A percentile compares a stretch with the other conserved stretches of the same genome.
phyloP scores from a whole-genome alignment of 148 eudicot genomes.

The Persicaria maculosa region DNA sequence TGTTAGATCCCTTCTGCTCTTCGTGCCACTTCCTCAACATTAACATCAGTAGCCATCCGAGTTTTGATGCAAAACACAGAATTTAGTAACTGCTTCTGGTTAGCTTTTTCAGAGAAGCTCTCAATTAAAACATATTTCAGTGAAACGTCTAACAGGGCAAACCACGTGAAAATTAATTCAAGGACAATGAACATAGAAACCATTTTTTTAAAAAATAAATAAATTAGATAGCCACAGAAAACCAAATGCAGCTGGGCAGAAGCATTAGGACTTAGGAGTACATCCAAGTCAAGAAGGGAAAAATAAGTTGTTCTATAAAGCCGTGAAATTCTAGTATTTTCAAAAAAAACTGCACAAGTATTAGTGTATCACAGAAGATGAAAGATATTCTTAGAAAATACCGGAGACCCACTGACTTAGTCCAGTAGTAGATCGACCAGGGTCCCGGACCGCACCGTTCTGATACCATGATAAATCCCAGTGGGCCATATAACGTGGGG shows the following conservation, averaged over 20 bases:
- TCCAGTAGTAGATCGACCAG: no score
- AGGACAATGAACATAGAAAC: background rate
- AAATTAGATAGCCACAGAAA: background rate
- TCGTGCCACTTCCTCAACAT: slow-evolving; percentile 80
- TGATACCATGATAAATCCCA: no score
- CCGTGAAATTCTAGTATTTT: background rate
- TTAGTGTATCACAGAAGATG: background rate
- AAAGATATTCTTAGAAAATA: slow-evolving; percentile 6
- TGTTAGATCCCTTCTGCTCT: slow-evolving; percentile 92
- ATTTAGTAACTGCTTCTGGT: background rate
- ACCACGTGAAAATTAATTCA: background rate
- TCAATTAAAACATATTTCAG: no score
- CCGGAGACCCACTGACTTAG: no score
- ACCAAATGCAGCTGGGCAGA: background rate
- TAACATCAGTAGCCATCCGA: slow-evolving; percentile 75
- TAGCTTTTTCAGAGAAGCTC: no score
- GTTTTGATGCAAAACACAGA: slow-evolving; percentile 1
- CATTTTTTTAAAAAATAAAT: background rate
- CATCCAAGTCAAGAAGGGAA: background rate
- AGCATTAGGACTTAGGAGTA: background rate
- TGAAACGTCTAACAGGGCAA: background rate
- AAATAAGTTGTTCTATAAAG: background rate
- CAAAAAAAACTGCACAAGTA: no score
- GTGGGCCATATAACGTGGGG: no score
- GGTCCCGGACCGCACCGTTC: no score